These are phyloP conservation scores for Didymellaceae sp. DNA, from an alignment of 2,329 filamentous ascomycete genomes.

Conservation along the genomic window DNA sequence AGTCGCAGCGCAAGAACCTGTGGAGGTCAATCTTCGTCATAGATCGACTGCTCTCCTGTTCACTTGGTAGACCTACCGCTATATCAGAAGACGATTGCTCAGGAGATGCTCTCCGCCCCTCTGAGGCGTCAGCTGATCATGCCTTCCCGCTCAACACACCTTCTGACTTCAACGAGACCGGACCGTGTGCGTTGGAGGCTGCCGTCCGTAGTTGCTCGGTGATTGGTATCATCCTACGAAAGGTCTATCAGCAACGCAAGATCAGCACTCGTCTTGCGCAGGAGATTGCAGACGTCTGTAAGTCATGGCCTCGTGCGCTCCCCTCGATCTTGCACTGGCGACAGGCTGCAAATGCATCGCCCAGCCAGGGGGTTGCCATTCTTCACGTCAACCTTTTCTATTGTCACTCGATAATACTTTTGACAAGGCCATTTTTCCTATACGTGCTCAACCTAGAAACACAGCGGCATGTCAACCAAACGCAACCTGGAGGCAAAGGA, in stretches of 20 bases:
- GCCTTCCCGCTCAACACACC: slow-evolving; percentile 22
- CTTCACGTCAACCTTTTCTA: slow-evolving; percentile 68
- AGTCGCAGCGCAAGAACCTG: slow-evolving; percentile 61
- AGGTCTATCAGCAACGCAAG: slow-evolving; percentile 65
- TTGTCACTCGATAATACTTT: slow-evolving; percentile 67
- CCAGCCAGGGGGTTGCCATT: slow-evolving; percentile 64
- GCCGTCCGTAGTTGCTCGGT: slow-evolving; percentile 64
- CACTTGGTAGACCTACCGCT: slow-evolving; percentile 66
- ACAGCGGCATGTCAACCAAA: slow-evolving; percentile 43
- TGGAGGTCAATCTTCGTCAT: slow-evolving; percentile 71
- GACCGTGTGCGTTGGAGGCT: slow-evolving; percentile 58
- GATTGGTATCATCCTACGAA: slow-evolving; percentile 64
- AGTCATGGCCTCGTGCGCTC: slow-evolving; percentile 59
- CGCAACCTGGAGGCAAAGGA: slow-evolving; percentile 27
- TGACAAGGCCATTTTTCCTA: slow-evolving; percentile 70
- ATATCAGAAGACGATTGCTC: slow-evolving; percentile 70
- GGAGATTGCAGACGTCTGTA: slow-evolving; percentile 62
- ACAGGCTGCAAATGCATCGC: slow-evolving; percentile 53
- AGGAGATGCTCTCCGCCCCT: slow-evolving; percentile 51
- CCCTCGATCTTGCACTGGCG: slow-evolving; percentile 59
- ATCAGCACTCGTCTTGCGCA: slow-evolving; percentile 65
- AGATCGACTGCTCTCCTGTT: slow-evolving; percentile 68
- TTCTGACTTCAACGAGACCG: slow-evolving; percentile 42
- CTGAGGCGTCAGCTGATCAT: slow-evolving; percentile 33
- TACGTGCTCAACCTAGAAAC: slow-evolving; percentile 59